phyloP scores from a whole-genome alignment of 2,329 filamentous ascomycete genomes.

The Colletotrichum musicola region DNA sequence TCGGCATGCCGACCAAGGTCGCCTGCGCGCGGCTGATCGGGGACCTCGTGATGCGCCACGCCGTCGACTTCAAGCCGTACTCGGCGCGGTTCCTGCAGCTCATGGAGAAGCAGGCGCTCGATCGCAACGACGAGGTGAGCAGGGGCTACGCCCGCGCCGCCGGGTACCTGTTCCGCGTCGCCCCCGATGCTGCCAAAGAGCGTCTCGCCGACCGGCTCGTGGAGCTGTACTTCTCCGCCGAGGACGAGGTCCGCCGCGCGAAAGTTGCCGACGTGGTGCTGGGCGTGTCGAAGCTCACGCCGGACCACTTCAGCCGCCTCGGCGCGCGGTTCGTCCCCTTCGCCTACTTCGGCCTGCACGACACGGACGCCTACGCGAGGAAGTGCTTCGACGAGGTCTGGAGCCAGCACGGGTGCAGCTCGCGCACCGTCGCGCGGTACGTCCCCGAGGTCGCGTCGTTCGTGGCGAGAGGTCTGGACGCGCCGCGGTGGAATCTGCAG shows the following conservation, averaged over 20 bases:
- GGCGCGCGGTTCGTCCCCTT: constrained; percentile 85
- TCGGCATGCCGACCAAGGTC: constrained; percentile 94
- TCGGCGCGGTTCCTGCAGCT: constrained; percentile 81
- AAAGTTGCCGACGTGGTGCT: constrained; percentile 87
- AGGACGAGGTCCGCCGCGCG: constrained; percentile 80
- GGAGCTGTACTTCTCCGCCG: constrained; percentile 83
- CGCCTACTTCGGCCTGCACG: constrained; percentile 88
- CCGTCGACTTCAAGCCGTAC: constrained; percentile 79
- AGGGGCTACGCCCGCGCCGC: constrained; percentile 88
- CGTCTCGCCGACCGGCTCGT: constrained; percentile 67
- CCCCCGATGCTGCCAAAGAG: constrained; percentile 61
- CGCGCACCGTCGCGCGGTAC: constrained; percentile 84
- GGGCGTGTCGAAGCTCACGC: constrained; percentile 86
- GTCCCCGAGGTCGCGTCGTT: constrained; percentile 83
- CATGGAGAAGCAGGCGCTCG: constrained; percentile 84
- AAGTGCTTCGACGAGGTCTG: constrained; percentile 88
- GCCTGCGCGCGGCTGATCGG: constrained; percentile 88
- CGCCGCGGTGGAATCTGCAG: constrained; percentile 89
- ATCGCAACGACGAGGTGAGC: constrained; percentile 94
- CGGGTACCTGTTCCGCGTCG: constrained; percentile 82
- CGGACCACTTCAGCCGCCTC: constrained; percentile 86
- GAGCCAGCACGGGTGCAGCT: constrained; percentile 90
- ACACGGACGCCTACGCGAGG: constrained; percentile 82
- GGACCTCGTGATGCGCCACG: constrained; percentile 85
- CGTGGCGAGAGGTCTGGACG: constrained; percentile 76